Conservation (phyloP, 371 early-diverging fungal species). For the Dichotomocladium elegans region DNA sequence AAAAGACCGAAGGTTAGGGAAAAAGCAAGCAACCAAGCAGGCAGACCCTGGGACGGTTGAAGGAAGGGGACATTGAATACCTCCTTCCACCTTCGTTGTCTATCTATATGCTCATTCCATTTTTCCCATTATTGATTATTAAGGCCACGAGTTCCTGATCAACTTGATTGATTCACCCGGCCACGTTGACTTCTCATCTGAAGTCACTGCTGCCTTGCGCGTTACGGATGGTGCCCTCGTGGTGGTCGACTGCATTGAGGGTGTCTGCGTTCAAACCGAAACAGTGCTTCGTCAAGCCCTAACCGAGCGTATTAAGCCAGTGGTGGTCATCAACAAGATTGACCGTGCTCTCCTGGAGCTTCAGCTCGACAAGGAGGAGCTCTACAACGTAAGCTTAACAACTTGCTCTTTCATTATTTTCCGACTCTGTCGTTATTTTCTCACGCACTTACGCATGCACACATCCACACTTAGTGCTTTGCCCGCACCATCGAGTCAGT, state of each 20-base stretch:
- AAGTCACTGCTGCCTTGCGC: too few species aligned
- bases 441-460: too few species aligned
- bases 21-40: not conserved
- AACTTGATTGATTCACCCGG: constrained; percentile 99
- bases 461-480: constrained; percentile 67
- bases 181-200: constrained; percentile 99
- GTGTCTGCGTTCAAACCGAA: constrained; percentile 99
- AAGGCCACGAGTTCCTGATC: constrained; percentile 44
- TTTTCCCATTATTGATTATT: too few species aligned
- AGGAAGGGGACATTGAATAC: too few species aligned
- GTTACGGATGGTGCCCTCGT: constrained; percentile 99
- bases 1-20: constrained; percentile 74
- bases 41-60: too few species aligned
- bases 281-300: constrained; percentile 99
- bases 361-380: constrained; percentile 89
- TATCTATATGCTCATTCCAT: too few species aligned
- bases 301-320: constrained; percentile 96
- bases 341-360: too few species aligned
- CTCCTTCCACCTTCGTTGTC: too few species aligned
- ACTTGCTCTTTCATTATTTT: constrained; percentile 1
- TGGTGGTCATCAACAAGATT: constrained; percentile 98
- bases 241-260: constrained; percentile 98
- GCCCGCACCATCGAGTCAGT: constrained; percentile 89
- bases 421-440: too few species aligned
- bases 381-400: constrained; percentile 74